Conservation (phyloP, 148 eudicot species). For the Rhododendron kiyosumense region DNA sequence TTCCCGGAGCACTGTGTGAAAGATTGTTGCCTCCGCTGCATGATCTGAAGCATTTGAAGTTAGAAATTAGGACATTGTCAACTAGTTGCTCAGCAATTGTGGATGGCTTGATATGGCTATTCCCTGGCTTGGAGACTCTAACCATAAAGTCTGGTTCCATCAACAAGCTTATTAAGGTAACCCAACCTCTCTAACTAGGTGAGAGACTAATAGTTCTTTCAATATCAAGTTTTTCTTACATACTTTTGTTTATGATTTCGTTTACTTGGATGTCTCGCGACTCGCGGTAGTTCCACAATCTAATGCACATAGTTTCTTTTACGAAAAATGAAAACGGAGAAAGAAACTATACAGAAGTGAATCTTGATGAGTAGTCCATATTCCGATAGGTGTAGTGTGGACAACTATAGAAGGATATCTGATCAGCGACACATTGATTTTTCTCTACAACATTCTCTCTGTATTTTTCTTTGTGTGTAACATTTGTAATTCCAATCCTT, state of each 20-base stretch:
- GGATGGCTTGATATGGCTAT: slow-evolving; percentile 5
- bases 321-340: neutral
- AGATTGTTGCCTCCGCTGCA: neutral
- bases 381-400: neutral
- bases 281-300: neutral
- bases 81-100: neutral
- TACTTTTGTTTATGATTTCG: neutral
- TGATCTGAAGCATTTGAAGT: neutral
- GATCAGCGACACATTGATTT: too few relatives aligned
- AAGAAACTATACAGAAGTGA: neutral
- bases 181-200: too few relatives aligned
- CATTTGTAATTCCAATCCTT: neutral
- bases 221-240: neutral
- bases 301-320: neutral
- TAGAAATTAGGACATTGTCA: neutral
- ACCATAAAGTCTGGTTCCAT: neutral
- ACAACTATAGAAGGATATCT: neutral
- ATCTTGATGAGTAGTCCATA: neutral
- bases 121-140: slow-evolving; percentile 4
- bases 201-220: neutral
- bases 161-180: too few relatives aligned
- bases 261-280: neutral
- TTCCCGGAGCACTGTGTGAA: neutral
- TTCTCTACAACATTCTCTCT: neutral
- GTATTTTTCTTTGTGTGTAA: too few relatives aligned